These are phyloP conservation scores for Cercospora sojina DNA, from an alignment of 2,329 filamentous ascomycete species.

Conservation along the genomic window DNA sequence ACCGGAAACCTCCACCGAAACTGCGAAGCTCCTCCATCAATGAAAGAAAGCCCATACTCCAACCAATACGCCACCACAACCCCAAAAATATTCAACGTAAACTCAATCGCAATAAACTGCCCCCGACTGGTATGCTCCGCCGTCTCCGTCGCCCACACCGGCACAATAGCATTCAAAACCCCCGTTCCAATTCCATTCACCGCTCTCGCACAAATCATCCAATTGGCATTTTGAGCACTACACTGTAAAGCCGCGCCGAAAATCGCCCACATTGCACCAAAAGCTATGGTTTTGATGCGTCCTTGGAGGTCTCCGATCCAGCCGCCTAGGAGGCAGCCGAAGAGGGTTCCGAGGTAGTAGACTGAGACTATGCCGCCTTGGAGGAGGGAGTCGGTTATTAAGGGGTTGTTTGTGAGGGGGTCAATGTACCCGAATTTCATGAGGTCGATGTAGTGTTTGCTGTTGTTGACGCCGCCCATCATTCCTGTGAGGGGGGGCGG, in stretches of 20 bases:
- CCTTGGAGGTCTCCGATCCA: constrained; percentile 64
- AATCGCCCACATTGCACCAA: constrained; percentile 50
- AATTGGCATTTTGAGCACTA: constrained; percentile 63
- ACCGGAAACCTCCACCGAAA: constrained; percentile 56
- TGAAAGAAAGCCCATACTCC: constrained; percentile 36
- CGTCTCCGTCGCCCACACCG: constrained; percentile 70
- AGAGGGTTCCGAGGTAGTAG: constrained; percentile 61
- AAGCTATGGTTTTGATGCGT: constrained; percentile 62
- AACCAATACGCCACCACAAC: constrained; percentile 50
- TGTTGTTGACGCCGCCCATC: constrained; percentile 65
- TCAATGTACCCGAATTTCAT: constrained; percentile 65
- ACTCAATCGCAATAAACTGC: constrained; percentile 51
- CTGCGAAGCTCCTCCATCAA: constrained; percentile 22
- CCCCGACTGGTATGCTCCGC: constrained; percentile 67
- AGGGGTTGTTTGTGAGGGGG: constrained; percentile 40
- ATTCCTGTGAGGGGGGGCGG: constrained; percentile 33
- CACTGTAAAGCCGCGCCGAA: constrained; percentile 63
- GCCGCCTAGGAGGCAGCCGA: constrained; percentile 63
- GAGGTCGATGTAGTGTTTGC: constrained; percentile 61
- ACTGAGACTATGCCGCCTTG: constrained; percentile 62
- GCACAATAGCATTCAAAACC: constrained; percentile 67
- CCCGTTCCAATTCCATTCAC: constrained; percentile 60
- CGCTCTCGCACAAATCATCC: constrained; percentile 54
- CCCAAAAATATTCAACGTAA: constrained; percentile 71
- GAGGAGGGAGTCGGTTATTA: constrained; percentile 59